These are phyloP conservation scores for Ochetophila trinervis DNA, from an alignment of 306 rosid species.

Conservation along the genomic window DNA sequence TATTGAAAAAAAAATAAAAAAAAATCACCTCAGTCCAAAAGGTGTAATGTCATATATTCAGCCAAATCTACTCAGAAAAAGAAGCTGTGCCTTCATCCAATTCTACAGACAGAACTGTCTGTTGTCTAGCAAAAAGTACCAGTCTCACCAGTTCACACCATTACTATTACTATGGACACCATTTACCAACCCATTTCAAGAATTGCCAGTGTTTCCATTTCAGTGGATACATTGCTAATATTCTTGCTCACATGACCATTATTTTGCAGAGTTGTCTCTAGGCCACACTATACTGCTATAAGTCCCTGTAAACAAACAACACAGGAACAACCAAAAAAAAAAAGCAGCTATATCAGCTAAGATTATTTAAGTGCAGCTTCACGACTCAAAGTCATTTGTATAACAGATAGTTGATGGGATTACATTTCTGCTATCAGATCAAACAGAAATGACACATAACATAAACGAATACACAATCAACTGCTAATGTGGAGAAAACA, in stretches of 20 bases:
- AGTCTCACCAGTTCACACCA: slow-evolving; percentile 45
- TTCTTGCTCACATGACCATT: slow-evolving; percentile 38
- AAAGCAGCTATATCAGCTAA: background rate
- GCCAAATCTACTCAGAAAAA: slow-evolving; percentile 43
- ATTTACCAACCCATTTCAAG: slow-evolving; percentile 54
- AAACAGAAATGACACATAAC: too few species aligned
- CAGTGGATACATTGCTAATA: slow-evolving; percentile 35
- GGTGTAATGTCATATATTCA: slow-evolving; percentile 36
- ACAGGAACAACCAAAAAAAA: background rate
- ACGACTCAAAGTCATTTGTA: background rate
- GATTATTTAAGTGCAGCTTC: background rate
- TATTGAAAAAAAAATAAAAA: slow-evolving; percentile 23
- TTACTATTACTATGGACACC: slow-evolving; percentile 60
- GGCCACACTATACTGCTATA: slow-evolving; percentile 60
- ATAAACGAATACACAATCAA: too few species aligned
- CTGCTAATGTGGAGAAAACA: too few species aligned
- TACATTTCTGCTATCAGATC: too few species aligned
- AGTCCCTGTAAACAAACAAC: slow-evolving; percentile 63
- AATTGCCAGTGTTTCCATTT: slow-evolving; percentile 44
- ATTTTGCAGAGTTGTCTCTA: slow-evolving; percentile 22
- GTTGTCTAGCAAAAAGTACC: slow-evolving; percentile 30
- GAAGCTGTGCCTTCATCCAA: slow-evolving; percentile 51
- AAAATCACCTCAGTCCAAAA: slow-evolving; percentile 18
- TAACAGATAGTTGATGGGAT: too few species aligned
- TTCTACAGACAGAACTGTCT: slow-evolving; percentile 35